phyloP scores from a whole-genome alignment of 768 basidiomycete species.

The Multifurca ochricompacta region DNA sequence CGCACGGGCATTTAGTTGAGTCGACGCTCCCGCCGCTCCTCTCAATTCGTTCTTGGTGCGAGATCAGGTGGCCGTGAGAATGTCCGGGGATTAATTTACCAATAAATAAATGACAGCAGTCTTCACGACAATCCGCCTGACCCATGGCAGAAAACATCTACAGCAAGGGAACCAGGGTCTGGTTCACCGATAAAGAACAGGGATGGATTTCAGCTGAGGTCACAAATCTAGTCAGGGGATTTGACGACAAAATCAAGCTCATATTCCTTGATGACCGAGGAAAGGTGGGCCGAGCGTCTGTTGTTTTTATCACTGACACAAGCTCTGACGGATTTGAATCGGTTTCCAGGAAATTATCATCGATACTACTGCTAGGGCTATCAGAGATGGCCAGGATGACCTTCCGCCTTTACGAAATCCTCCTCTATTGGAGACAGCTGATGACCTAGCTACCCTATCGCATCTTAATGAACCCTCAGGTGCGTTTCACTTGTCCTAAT shows the following conservation, averaged over 20 bases:
- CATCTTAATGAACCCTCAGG: slow-evolving; percentile 98
- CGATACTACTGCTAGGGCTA: slow-evolving; percentile 71
- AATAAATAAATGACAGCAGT: not conserved
- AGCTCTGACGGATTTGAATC: slow-evolving; percentile 1
- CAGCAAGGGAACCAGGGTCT: slow-evolving; percentile 82
- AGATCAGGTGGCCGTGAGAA: slow-evolving; percentile 17
- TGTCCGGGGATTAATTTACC: not conserved
- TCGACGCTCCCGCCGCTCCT: too few species aligned
- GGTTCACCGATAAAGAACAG: slow-evolving; percentile 91
- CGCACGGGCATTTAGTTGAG: too few species aligned
- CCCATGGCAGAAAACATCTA: slow-evolving; percentile 87
- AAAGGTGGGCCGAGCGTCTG: slow-evolving; percentile 48
- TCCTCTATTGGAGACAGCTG: slow-evolving; percentile 90
- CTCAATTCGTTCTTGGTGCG: not conserved
- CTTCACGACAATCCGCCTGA: slow-evolving; percentile 14
- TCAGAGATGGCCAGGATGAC: slow-evolving; percentile 69
- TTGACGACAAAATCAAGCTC: slow-evolving; percentile 73
- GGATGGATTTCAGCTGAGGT: slow-evolving; percentile 94
- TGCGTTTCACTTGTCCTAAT: slow-evolving; percentile 30
- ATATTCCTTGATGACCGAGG: slow-evolving; percentile 85
- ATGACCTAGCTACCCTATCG: slow-evolving; percentile 95
- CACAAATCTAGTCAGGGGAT: slow-evolving; percentile 49
- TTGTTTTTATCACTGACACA: slow-evolving; percentile 1
- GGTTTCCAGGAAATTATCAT: slow-evolving; percentile 61
- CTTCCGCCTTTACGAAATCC: slow-evolving; percentile 95